These are phyloP conservation scores for Pseudocercospora musae DNA, from an alignment of 2,329 filamentous ascomycete genomes.

Conservation along the genomic window DNA sequence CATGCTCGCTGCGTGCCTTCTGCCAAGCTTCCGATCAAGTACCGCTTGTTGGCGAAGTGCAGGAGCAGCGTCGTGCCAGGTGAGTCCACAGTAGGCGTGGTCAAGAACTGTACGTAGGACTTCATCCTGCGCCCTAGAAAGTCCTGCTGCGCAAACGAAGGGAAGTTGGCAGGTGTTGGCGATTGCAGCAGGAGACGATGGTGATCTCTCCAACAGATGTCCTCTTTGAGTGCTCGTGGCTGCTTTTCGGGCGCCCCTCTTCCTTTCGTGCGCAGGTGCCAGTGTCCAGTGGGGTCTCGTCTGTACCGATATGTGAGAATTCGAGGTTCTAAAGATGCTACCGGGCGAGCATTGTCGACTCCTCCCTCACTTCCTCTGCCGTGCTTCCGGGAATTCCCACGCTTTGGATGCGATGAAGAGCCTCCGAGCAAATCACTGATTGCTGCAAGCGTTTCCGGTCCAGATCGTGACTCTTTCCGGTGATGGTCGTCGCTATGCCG, in stretches of 20 bases:
- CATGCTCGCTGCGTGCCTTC: constrained; percentile 83
- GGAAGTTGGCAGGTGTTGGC: constrained; percentile 4
- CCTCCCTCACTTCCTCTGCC: not conserved
- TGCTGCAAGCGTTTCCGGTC: not conserved
- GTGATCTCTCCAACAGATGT: not conserved
- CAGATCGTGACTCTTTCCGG: not conserved
- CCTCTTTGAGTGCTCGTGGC: not conserved
- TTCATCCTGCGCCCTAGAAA: constrained; percentile 56
- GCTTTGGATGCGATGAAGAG: not conserved
- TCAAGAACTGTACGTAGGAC: constrained; percentile 69
- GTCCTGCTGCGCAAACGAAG: not conserved
- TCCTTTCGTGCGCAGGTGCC: not conserved
- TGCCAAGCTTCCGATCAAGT: constrained; percentile 76
- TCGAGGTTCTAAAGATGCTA: constrained; percentile 10
- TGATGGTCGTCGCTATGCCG: not conserved
- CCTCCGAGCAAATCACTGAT: constrained; percentile 12
- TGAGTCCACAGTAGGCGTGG: constrained; percentile 83
- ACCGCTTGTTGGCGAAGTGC: constrained; percentile 76
- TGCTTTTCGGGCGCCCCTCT: not conserved
- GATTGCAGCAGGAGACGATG: constrained; percentile 7
- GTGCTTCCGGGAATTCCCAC: not conserved
- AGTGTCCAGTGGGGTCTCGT: constrained; percentile 9
- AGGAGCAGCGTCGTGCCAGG: constrained; percentile 73
- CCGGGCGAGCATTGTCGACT: not conserved
- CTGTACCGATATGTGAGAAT: constrained; percentile 9